phyloP scores from a whole-genome alignment of 371 early-diverging fungal genomes.

The Circinella minor region DNA sequence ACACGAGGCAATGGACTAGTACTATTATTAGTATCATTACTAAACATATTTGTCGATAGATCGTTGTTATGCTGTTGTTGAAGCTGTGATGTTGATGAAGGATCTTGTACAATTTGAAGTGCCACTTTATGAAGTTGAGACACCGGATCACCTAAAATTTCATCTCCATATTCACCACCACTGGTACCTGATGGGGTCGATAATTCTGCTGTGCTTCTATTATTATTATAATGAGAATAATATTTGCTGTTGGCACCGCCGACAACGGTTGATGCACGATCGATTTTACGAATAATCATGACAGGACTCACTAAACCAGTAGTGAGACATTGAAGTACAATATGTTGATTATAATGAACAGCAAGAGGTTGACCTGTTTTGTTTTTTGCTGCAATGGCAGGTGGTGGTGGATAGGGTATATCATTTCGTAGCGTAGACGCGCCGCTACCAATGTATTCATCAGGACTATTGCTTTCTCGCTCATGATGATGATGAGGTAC shows the following conservation, averaged over 20 bases:
- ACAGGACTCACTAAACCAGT: slow-evolving; percentile 78
- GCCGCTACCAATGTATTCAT: slow-evolving; percentile 20
- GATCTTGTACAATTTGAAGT: slow-evolving; percentile 67
- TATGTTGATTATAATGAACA: slow-evolving; percentile 77
- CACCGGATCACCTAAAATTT: slow-evolving; percentile 61
- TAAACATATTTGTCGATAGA: background rate
- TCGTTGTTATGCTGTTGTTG: slow-evolving; percentile 1
- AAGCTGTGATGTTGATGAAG: background rate
- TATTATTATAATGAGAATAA: slow-evolving; percentile 9
- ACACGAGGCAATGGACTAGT: slow-evolving; percentile 4
- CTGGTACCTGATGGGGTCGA: background rate
- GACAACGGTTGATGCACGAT: slow-evolving; percentile 68
- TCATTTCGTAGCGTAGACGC: slow-evolving; percentile 11
- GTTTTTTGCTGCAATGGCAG: slow-evolving; percentile 59
- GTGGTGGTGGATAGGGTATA: slow-evolving; percentile 57
- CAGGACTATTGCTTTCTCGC: slow-evolving; percentile 1
- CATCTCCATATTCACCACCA: slow-evolving; percentile 54
- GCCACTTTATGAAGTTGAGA: slow-evolving; percentile 90
- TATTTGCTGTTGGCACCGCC: slow-evolving; percentile 44
- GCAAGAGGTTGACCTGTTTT: slow-evolving; percentile 53
- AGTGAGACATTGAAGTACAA: slow-evolving; percentile 76
- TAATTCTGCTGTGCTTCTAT: background rate
- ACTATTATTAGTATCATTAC: background rate
- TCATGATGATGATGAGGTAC: background rate
- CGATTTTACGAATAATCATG: slow-evolving; percentile 78